Base-by-base conservation (phyloP, 208 protist genomes). In the Leishmania mexicana region DNA sequence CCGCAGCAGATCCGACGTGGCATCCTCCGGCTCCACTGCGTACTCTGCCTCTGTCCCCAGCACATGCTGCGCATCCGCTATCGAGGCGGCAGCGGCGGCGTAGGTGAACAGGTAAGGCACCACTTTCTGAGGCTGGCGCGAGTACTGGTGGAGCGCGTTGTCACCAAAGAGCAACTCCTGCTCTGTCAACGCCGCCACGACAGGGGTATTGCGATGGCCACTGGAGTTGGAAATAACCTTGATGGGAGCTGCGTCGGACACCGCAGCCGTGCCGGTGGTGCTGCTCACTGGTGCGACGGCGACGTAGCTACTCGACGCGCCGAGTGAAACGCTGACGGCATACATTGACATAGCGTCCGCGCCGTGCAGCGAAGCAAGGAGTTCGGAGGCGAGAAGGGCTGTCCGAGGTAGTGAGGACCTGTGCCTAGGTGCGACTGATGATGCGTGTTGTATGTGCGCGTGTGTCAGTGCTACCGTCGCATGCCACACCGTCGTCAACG, bases 321-420 rank as follows among this genome's bases (percentile, higher is more conserved):
- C 95, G 47, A 97, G 87, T 1, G 95, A 97, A 79, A 97, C 93
- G 68, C 85, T 90, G 2, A 97, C 91, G n/a, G 93, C 91, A 81
- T 94, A 93, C 91, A 95, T 95, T 35, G 17, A 45, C 8, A 74
- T 60, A 42, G 19, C 40, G 2, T 35, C n/a, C 8, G 51, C 38
- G 35, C 17, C 45, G 45, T 8, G 7, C 1, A 6, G 17, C 7
- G 45, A 53, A 53, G 17, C 70, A 31, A 53, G 10, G 35, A 31
- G 28, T 73, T 49, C 40, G 3, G 10, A 24, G 31, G 5, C 45
- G 28, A 31, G 45, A 35, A 53, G 24, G 3, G 45, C 6, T 74
- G 24, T 53, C 38, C n/a, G 70, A 17, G 70, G 28, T 53, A 8
- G n/a, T 35, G 42, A 51, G 17, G 70, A 53, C 45, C 24, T 51